Evolutionary conservation across 2,329 filamentous ascomycete genomes (phyloP).

Genomic region (Cladosporium cucumerinum): DNA sequence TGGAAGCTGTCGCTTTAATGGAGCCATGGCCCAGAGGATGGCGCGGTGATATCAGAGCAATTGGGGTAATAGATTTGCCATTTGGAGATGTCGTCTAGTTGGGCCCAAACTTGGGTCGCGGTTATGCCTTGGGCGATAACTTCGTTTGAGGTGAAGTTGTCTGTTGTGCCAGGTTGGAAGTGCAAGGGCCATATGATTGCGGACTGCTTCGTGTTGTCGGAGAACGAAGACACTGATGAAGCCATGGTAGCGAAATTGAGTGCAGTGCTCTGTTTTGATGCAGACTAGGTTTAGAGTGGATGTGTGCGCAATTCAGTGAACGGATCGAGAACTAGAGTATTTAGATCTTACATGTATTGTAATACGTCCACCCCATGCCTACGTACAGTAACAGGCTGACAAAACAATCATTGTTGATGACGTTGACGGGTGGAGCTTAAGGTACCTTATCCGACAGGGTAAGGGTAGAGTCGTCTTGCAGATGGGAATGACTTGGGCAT

Average conservation of each 20-base stretch:
- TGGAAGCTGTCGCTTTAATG: conserved; percentile 32
- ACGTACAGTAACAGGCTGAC: neutral
- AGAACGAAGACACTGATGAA: neutral
- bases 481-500: neutral
- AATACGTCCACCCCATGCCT: too few relatives aligned
- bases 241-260: neutral
- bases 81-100: conserved; percentile 34
- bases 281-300: too few relatives aligned
- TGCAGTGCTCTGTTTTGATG: neutral
- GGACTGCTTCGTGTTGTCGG: conserved; percentile 19
- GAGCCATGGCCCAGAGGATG: conserved; percentile 26
- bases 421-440: neutral
- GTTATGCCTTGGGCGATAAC: conserved; percentile 30
- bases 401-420: neutral
- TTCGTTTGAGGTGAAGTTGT: conserved; percentile 39
- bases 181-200: conserved; percentile 34
- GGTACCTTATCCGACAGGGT: neutral
- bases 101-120: conserved; percentile 33
- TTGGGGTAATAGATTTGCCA: conserved; percentile 38
- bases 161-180: conserved; percentile 37
- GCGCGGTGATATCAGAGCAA: conserved; percentile 31
- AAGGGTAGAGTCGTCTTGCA: neutral
- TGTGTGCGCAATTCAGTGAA: neutral
- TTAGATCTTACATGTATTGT: too few relatives aligned
- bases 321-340: too few relatives aligned